These are phyloP conservation scores for Thielaviopsis musarum DNA, from an alignment of 2,329 filamentous ascomycete species.

Conservation along the genomic window DNA sequence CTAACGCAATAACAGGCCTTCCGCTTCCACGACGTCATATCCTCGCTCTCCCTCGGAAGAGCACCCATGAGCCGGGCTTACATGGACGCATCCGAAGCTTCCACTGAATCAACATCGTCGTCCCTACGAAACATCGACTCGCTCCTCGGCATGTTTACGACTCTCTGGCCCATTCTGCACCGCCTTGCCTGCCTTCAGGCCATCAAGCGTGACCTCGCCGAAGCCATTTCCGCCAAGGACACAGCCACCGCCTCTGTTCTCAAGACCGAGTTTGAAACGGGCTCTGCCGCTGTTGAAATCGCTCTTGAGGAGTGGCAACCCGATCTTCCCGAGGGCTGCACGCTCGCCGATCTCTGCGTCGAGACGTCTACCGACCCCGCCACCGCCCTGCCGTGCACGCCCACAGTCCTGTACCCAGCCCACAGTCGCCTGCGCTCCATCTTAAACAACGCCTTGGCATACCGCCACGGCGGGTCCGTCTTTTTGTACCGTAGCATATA, in stretches of 20 bases:
- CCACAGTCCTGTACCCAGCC: conserved; percentile 14
- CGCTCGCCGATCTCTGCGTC: conserved; percentile 12
- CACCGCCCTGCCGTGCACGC: background rate
- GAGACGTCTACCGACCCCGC: conserved; percentile 3
- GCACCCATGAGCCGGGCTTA: conserved; percentile 29
- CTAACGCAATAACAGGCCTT: conserved; percentile 31
- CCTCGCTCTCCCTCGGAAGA: conserved; percentile 43
- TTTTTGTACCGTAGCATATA: conserved; percentile 40
- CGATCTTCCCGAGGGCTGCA: conserved; percentile 26
- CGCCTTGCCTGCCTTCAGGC: conserved; percentile 38
- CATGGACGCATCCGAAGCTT: conserved; percentile 30
- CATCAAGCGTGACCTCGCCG: conserved; percentile 34
- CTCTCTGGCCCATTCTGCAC: conserved; percentile 47
- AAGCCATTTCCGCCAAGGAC: conserved; percentile 25
- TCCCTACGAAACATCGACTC: conserved; percentile 38
- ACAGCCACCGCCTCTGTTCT: conserved; percentile 29
- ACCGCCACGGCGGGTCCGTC: conserved; percentile 40
- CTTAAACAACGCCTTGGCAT: conserved; percentile 41
- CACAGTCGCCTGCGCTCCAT: conserved; percentile 34
- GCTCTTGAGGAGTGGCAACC: conserved; percentile 40
- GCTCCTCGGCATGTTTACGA: conserved; percentile 43
- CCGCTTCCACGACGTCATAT: conserved; percentile 48
- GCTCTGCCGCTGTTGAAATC: conserved; percentile 36
- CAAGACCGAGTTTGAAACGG: conserved; percentile 32
- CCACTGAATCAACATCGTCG: conserved; percentile 27